Conservation (phyloP, 2,329 filamentous ascomycete species). For the Fusarium algeriense region DNA sequence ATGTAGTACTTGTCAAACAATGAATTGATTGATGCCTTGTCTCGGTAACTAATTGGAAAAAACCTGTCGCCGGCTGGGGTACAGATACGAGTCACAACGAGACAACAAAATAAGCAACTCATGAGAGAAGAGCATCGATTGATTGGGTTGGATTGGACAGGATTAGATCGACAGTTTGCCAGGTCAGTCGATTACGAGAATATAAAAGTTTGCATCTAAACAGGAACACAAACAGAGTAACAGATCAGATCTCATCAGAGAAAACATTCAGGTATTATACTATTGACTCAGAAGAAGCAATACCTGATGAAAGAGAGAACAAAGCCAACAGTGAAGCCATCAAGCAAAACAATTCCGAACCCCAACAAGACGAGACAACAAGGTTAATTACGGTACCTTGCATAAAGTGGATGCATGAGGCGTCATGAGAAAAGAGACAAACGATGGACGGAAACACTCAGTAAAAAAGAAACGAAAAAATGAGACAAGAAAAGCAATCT, state of each 20-base stretch:
- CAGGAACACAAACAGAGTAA: conserved; percentile 1
- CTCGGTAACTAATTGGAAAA: conserved; percentile 14
- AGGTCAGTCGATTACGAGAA: background rate
- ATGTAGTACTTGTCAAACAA: background rate
- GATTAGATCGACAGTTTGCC: conserved; percentile 11
- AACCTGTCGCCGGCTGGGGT: background rate
- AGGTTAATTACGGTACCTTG: conserved; percentile 27
- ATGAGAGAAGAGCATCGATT: conserved; percentile 7
- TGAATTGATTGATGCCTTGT: conserved; percentile 5
- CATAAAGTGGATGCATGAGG: conserved; percentile 33
- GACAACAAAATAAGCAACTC: conserved; percentile 21
- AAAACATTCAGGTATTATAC: conserved; percentile 5
- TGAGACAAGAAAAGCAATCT: conserved; percentile 35
- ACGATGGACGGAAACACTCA: background rate
- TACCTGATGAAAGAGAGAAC: conserved; percentile 13
- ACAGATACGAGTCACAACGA: conserved; percentile 22
- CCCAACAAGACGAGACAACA: background rate
- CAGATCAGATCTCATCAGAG: conserved; percentile 26
- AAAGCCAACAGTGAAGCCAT: conserved; percentile 2
- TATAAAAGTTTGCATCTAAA: conserved; percentile 1
- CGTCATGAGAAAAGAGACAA: conserved; percentile 33
- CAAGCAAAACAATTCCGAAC: conserved; percentile 6
- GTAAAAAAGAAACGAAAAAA: background rate
- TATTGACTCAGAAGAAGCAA: conserved; percentile 19
- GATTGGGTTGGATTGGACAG: background rate